Base-by-base conservation (phyloP, 345 rosid species). In the Murraya koenigii region DNA sequence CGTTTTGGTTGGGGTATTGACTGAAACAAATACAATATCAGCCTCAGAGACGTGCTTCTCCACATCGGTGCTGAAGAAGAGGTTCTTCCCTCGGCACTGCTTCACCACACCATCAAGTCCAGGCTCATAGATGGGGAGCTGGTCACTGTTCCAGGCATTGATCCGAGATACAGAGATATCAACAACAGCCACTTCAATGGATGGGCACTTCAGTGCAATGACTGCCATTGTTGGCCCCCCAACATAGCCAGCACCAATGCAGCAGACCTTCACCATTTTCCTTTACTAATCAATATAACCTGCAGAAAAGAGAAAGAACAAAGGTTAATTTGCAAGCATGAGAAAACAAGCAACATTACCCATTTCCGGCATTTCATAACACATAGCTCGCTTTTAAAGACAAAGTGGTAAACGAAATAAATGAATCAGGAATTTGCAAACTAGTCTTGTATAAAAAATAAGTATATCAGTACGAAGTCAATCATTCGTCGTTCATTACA, bases 221-320 rank as follows among this genome's bases (percentile, higher is more conserved):
- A 94, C 93, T 0, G 98, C 98, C 98, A 94, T 94, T 60, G 98
- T 92, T 2, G 98, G 98, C 63, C 98, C 98, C 19, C 98, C 98
- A 1, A 94, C 98, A 80, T 94, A 94, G 11, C 98, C 98, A 66
- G 98, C 98, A 83, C 98, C 98, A 71, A 94, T 94, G 82, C 98
- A 94, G 72, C 97, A 94, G 80, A 94, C 89, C 90, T 94, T 94
- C 92, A 94, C 98, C 98, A 94, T 94, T 82, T 85, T 87, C 64
- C 66, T 81, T 71, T 20, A 11, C 77, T 15, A 73, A 70, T 68
- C 66, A 49, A 55, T 66, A 59, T 11, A 56, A 69, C 79, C 86
- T 80, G 71, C 26, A 15, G 68, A 69, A 15, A 44, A 25, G 6
- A 22, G 56, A 15, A 52, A 52, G 56, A 56, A 32, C 23, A 23